A percentile compares a stretch with the other conserved stretches of the same genome.
Evolutionary conservation across 768 basidiomycete genomes (phyloP).

Genomic region (Agaricus blazei): DNA sequence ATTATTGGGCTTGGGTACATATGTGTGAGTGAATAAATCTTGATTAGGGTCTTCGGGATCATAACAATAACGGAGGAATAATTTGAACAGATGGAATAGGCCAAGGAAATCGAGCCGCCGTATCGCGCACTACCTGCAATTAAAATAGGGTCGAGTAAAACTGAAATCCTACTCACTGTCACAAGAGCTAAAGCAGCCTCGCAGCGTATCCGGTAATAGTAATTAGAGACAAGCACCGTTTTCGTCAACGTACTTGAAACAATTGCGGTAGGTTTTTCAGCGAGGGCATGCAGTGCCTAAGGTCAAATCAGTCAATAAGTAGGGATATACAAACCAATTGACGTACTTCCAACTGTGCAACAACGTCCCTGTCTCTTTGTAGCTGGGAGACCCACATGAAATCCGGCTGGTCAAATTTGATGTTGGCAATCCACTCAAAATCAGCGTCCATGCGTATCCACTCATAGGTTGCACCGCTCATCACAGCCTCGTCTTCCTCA

Average conservation of each 20-base stretch:
- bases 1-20: slow-evolving; percentile 93
- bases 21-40: slow-evolving; percentile 81
- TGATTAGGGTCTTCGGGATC: slow-evolving; percentile 79
- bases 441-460: slow-evolving; percentile 99
- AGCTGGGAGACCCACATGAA: slow-evolving; percentile 99
- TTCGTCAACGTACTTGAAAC: slow-evolving; percentile 90
- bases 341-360: slow-evolving; percentile 92
- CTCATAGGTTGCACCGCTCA: slow-evolving; percentile 96
- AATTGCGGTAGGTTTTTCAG: slow-evolving; percentile 76
- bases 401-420: slow-evolving; percentile 92
- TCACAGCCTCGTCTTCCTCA: slow-evolving; percentile 88
- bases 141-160: slow-evolving; percentile 8
- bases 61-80: slow-evolving; percentile 88
- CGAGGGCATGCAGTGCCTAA: slow-evolving; percentile 87
- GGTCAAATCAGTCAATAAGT: slow-evolving; percentile 1
- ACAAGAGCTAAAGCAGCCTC: slow-evolving; percentile 88
- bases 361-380: slow-evolving; percentile 92
- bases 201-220: slow-evolving; percentile 93
- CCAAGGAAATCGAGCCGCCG: slow-evolving; percentile 82
- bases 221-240: slow-evolving; percentile 91
- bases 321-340: not conserved
- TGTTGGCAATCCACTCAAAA: slow-evolving; percentile 96
- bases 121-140: slow-evolving; percentile 65
- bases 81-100: slow-evolving; percentile 92
- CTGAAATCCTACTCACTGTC: slow-evolving; percentile 44